Percentiles rank a stretch among this genome's conserved stretches.
phyloP scores from a whole-genome alignment of 1,139 yeast species.

The Candida sp. region DNA sequence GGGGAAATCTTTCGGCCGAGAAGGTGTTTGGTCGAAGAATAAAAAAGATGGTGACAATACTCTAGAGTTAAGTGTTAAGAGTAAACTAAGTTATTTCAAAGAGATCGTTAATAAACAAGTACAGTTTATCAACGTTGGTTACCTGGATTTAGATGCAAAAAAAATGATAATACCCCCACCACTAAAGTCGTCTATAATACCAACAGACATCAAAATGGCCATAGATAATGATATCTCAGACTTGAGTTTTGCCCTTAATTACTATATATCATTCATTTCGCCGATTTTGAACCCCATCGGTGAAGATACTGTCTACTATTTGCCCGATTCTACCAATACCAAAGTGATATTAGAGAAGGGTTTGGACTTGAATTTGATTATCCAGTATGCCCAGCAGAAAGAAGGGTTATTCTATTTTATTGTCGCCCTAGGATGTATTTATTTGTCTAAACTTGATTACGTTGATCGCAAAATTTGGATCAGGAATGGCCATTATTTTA shows the following conservation, averaged over 20 bases:
- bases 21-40: conserved; percentile 25
- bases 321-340: conserved; percentile 3
- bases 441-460: conserved; percentile 17
- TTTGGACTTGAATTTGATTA: conserved; percentile 17
- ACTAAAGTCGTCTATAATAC: conserved; percentile 14
- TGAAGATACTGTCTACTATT: conserved; percentile 10
- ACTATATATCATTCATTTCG: conserved; percentile 22
- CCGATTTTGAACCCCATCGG: conserved; percentile 27
- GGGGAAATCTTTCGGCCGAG: conserved; percentile 29
- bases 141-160: conserved; percentile 9
- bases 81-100: conserved; percentile 12
- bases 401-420: conserved; percentile 22
- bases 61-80: conserved; percentile 9
- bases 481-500: conserved; percentile 14
- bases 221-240: conserved; percentile 11
- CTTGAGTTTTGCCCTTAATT: conserved; percentile 21
- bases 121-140: conserved; percentile 17
- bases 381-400: conserved; percentile 22
- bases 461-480: conserved; percentile 15
- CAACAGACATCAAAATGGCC: conserved; percentile 17
- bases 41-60: conserved; percentile 8
- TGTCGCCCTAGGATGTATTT: conserved; percentile 23
- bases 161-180: conserved; percentile 3
- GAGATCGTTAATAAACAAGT: conserved; percentile 12
- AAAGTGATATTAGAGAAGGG: conserved; percentile 20